phyloP scores from a whole-genome alignment of 176 grass and related monocot species.

The Saccharum spontaneum region DNA sequence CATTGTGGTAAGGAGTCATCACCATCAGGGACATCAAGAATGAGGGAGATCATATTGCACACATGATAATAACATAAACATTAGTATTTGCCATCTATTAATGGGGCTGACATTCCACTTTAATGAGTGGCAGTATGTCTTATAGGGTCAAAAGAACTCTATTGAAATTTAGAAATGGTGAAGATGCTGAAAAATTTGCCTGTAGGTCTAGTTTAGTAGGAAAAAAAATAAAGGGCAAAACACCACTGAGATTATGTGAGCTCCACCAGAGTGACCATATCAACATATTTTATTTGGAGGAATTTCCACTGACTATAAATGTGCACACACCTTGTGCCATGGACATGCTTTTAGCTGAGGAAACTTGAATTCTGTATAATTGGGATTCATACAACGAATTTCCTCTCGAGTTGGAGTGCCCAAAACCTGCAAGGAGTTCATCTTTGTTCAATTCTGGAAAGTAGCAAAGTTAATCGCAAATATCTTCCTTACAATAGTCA shows the following conservation, averaged over 20 bases:
- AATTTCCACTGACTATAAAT: background rate
- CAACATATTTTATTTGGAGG: background rate
- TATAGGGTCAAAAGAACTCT: background rate
- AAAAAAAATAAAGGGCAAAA: background rate
- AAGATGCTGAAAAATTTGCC: background rate
- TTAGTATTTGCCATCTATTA: background rate
- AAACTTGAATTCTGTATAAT: conserved; percentile 63
- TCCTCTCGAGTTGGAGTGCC: conserved; percentile 62
- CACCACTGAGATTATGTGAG: background rate
- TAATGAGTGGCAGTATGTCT: background rate
- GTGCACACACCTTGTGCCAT: conserved; percentile 53
- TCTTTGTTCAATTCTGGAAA: conserved; percentile 1
- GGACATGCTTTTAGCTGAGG: conserved; percentile 64
- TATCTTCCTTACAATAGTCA: background rate
- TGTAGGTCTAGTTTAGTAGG: background rate
- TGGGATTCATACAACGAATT: conserved; percentile 68
- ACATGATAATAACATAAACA: background rate
- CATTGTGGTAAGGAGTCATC: background rate
- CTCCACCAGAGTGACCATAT: background rate
- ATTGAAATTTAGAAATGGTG: background rate
- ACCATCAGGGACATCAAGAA: background rate
- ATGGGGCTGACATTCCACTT: background rate
- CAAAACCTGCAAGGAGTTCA: conserved; percentile 44
- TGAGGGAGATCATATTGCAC: conserved; percentile 3
- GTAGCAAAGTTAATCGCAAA: background rate